Base-by-base conservation (phyloP, 2,329 filamentous ascomycete genomes). In the Microsporum ferrugineum region DNA sequence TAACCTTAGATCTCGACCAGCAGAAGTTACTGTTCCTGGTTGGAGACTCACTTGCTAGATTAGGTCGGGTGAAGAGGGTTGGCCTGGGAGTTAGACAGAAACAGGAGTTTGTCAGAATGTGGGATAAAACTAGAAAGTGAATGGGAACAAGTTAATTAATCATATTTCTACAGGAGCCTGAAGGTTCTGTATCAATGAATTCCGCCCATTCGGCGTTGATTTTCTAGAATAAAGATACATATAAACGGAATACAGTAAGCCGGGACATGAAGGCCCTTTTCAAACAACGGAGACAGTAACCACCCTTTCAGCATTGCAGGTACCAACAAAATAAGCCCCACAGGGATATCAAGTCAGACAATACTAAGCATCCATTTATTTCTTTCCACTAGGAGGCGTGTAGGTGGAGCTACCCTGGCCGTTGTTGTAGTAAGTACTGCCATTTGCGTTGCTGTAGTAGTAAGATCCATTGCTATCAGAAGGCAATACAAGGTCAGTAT, bases 51-150 rank as follows among this genome's bases (percentile, higher is more conserved):
- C 77, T 99, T 61, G 91, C 94, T n/a, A 78, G 92, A 59, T 74
- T 99, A 59, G 89, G 91, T 1, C 80, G 94, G 63, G 91, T 94
- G 43, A 95, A 95, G 78, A 82, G 92, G 61, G 90, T 99, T 0
- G 91, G 88, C 0, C 73, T 99, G 66, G 91, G 89, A 0, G 80
- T 95, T 60, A 78, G 81, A 68, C 90, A 97, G 63, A 99, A 99
- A 79, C 77, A 80, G 29, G 83, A 85, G 4, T 99, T 99, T 73
- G 80, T 95, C 33, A 81, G 86, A 60, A 85, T 86, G 34, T 92
- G 85, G 85, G 61, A 59, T 4, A 62, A 58, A 27, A 60, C 49
- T 55, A 55, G 49, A 55, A 34, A 17, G 31, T 55, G 49, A 55
- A 33, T 55, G 5, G 8, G 14, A 27, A 3, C 4, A n/a, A 6